A percentile compares a stretch with the other conserved stretches of the same genome.
phyloP scores from a whole-genome alignment of 208 protist species.

The Lotmaria passim region DNA sequence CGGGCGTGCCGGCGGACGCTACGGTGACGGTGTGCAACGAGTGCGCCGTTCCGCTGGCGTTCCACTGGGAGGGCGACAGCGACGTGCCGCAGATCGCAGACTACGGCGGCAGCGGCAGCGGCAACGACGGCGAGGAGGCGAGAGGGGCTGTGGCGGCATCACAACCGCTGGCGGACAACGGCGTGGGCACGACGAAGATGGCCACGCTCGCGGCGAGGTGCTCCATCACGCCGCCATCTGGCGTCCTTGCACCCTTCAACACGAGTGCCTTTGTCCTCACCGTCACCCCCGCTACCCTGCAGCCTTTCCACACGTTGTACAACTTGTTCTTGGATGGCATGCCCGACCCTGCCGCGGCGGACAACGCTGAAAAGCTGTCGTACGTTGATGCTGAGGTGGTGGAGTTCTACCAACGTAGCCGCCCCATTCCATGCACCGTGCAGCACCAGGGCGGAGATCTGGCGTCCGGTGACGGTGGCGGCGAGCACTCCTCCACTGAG shows the following conservation, averaged over 20 bases:
- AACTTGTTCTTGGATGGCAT: slow-evolving; percentile 82
- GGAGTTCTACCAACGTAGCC: slow-evolving; percentile 32
- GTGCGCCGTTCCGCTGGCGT: slow-evolving; percentile 63
- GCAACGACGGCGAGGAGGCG: neutral
- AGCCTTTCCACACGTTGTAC: slow-evolving; percentile 43
- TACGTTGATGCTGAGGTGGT: slow-evolving; percentile 35
- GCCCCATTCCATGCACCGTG: slow-evolving; percentile 24
- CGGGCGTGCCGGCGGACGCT: slow-evolving; percentile 52
- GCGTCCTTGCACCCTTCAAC: slow-evolving; percentile 27
- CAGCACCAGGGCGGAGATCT: neutral
- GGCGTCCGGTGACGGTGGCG: too few relatives aligned
- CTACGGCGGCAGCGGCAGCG: neutral
- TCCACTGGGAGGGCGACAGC: slow-evolving; percentile 56
- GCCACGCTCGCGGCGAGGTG: slow-evolving; percentile 18
- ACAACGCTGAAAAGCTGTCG: slow-evolving; percentile 22
- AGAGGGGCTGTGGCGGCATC: neutral
- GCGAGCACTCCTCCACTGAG: too few relatives aligned
- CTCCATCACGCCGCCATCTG: slow-evolving; percentile 21
- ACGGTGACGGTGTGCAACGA: slow-evolving; percentile 67
- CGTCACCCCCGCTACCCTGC: slow-evolving; percentile 26
- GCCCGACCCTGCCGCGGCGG: slow-evolving; percentile 44
- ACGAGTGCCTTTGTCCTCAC: slow-evolving; percentile 34
- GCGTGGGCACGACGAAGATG: slow-evolving; percentile 12
- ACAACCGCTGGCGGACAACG: neutral
- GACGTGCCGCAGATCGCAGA: slow-evolving; percentile 8